Evolutionary conservation across 768 basidiomycete genomes (phyloP).

Genomic region (Suillus decipiens): DNA sequence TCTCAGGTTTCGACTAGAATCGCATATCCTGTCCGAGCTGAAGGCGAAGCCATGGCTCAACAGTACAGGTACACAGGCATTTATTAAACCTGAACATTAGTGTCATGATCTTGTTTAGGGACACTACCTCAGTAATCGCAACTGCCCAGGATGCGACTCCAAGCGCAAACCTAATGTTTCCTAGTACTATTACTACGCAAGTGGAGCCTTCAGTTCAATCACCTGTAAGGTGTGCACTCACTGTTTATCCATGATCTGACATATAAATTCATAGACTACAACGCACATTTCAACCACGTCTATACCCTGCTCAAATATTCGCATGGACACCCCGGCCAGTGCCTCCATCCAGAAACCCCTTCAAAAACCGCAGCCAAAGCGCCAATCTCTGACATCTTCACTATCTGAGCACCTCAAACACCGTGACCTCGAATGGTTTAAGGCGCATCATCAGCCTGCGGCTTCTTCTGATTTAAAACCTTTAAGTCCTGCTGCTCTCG

Average conservation of each 20-base stretch:
- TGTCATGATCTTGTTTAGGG: no score
- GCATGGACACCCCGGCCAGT: constrained; percentile 4
- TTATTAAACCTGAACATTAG: no score
- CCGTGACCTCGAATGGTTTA: constrained; percentile 34
- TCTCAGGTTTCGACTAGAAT: not conserved
- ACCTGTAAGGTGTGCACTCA: not conserved
- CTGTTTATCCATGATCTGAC: not conserved
- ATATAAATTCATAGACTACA: not conserved
- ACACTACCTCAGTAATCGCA: no score
- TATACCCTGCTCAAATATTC: not conserved
- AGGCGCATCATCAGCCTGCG: constrained; percentile 14
- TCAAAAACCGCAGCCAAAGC: constrained; percentile 30
- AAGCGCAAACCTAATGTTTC: no score
- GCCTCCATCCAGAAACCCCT: not conserved
- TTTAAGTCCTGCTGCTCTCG: not conserved
- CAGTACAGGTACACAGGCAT: no score
- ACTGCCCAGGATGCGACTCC: no score
- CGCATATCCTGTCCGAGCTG: not conserved
- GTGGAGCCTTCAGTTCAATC: not conserved
- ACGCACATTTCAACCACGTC: not conserved
- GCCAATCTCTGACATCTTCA: constrained; percentile 18
- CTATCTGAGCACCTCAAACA: constrained; percentile 26
- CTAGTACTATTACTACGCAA: no score
- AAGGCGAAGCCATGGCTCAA: no score
- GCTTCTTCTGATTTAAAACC: not conserved